Evolutionary conservation across 805 yeast species (phyloP).

Genomic region (Kodamaea leandrae): DNA sequence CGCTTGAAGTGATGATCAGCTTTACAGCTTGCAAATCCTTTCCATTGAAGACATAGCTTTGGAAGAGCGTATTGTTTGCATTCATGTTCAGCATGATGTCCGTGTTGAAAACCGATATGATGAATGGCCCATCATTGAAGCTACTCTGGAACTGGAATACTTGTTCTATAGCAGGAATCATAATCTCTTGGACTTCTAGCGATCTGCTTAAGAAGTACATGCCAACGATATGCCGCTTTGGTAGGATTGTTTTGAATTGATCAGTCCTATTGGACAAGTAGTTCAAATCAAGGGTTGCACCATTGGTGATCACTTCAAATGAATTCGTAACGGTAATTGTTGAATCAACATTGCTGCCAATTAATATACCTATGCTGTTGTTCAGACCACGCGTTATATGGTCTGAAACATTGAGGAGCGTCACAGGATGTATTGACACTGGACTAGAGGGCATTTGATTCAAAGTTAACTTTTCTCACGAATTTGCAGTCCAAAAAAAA

Average conservation of each 20-base stretch:
- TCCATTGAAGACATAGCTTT: slow-evolving; percentile 3
- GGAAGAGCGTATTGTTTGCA: background rate
- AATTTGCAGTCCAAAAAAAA: background rate
- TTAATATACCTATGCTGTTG: slow-evolving; percentile 26
- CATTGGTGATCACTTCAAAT: slow-evolving; percentile 25
- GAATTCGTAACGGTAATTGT: slow-evolving; percentile 22
- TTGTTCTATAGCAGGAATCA: slow-evolving; percentile 2
- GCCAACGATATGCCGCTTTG: slow-evolving; percentile 29
- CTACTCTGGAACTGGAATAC: slow-evolving; percentile 2
- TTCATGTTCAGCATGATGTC: background rate
- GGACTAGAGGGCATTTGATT: background rate
- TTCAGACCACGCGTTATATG: slow-evolving; percentile 22
- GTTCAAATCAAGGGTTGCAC: slow-evolving; percentile 20
- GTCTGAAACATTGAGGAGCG: slow-evolving; percentile 31
- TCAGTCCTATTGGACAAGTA: slow-evolving; percentile 25
- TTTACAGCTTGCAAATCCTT: slow-evolving; percentile 7
- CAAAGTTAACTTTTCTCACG: background rate
- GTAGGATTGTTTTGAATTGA: slow-evolving; percentile 29
- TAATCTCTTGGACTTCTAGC: background rate
- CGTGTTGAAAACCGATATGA: slow-evolving; percentile 3
- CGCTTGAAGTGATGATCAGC: slow-evolving; percentile 23
- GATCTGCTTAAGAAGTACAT: slow-evolving; percentile 22
- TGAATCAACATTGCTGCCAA: slow-evolving; percentile 20
- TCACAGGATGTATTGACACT: slow-evolving; percentile 21
- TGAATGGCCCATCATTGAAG: background rate